These are phyloP conservation scores for Panaeolus cyanescens DNA, from an alignment of 768 basidiomycete species.

Conservation along the genomic window DNA sequence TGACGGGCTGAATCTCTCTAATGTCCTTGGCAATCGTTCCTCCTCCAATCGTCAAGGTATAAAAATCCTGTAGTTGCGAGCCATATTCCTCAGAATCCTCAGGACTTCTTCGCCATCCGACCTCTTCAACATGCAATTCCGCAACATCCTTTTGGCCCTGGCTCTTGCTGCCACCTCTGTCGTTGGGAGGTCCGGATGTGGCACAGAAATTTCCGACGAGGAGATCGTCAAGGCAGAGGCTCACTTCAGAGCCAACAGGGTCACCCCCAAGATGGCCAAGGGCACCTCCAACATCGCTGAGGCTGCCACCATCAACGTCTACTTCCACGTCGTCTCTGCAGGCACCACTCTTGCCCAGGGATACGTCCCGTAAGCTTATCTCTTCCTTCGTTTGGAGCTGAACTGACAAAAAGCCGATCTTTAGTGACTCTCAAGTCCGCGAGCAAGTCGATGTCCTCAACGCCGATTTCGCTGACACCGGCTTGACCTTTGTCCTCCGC, in stretches of 20 bases:
- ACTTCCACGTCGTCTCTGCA: conserved; percentile 34
- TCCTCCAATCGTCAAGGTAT: not conserved
- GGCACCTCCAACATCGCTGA: conserved; percentile 1
- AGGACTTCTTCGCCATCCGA: not conserved
- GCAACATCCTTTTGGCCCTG: not conserved
- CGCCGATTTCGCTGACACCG: conserved; percentile 32
- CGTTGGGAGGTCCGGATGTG: conserved; percentile 26
- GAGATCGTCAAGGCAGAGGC: conserved; percentile 36
- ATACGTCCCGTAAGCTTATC: conserved; percentile 37
- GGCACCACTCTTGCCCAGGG: conserved; percentile 35
- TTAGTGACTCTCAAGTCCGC: not conserved
- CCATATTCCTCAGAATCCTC: not conserved
- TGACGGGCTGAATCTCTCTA: not conserved
- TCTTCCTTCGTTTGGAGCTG: not conserved
- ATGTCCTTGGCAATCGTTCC: not conserved
- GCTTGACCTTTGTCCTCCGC: conserved; percentile 38
- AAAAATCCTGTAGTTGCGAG: not conserved
- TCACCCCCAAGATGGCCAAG: conserved; percentile 13
- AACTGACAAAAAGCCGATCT: not conserved
- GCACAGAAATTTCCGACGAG: conserved; percentile 36
- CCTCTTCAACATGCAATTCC: not conserved
- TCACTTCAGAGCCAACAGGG: conserved; percentile 42
- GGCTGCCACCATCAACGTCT: conserved; percentile 19
- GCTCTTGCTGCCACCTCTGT: not conserved
- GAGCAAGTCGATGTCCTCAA: conserved; percentile 29